A percentile compares a stretch with the other conserved stretches of the same genome.
Conservation (phyloP, 257 asterid species). For the Solanum corneliomulleri region DNA sequence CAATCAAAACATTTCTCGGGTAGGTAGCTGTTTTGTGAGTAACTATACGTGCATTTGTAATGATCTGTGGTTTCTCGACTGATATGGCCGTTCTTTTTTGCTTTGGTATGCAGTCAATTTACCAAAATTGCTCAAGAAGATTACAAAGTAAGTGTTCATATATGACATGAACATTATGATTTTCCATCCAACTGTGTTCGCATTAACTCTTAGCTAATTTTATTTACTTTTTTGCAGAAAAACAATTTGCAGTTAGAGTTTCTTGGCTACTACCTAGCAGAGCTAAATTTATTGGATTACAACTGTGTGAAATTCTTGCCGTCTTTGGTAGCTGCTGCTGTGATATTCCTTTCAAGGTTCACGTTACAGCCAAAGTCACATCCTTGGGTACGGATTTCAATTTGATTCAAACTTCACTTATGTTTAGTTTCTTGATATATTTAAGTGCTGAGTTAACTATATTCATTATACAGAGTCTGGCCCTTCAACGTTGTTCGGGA, state of each 20-base stretch:
- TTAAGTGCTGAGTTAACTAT: not conserved
- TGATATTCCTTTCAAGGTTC: constrained; percentile 58
- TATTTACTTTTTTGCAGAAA: constrained; percentile 18
- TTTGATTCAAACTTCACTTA: not conserved
- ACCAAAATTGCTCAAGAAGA: constrained; percentile 44
- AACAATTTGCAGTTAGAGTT: constrained; percentile 49
- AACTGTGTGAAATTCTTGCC: constrained; percentile 70
- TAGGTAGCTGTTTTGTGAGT: not conserved
- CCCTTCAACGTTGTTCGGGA: constrained; percentile 36
- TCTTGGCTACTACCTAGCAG: constrained; percentile 66
- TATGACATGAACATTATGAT: not conserved
- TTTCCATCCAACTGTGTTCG: not conserved
- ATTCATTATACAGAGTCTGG: constrained; percentile 8
- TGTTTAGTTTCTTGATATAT: not conserved
- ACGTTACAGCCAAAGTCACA: constrained; percentile 39
- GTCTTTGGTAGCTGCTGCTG: constrained; percentile 75
- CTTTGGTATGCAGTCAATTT: constrained; percentile 19
- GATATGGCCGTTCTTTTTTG: not conserved
- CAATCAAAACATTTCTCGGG: constrained; percentile 57
- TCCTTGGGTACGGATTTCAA: constrained; percentile 61
- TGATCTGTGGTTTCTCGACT: not conserved
- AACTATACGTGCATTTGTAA: not conserved
- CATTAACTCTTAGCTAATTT: not conserved
- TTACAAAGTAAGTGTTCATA: constrained; percentile 21
- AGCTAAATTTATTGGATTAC: constrained; percentile 71